These are phyloP conservation scores for Zymoseptoria tritici DNA, from an alignment of 2,329 filamentous ascomycete species.

Conservation along the genomic window DNA sequence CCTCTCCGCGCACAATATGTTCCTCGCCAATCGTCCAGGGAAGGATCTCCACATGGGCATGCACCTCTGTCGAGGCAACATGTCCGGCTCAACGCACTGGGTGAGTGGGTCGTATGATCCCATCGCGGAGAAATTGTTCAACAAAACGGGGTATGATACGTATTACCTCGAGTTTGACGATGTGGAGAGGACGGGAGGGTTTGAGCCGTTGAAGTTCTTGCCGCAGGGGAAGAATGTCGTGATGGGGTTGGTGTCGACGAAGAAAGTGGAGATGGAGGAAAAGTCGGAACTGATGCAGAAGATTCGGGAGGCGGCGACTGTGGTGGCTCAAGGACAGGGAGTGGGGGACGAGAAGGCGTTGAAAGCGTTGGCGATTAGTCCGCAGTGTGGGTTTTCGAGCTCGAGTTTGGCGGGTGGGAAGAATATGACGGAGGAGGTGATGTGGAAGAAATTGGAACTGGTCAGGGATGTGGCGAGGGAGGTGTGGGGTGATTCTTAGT, in stretches of 20 bases:
- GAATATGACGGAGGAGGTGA: constrained; percentile 25
- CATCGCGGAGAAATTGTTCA: constrained; percentile 25
- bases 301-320: constrained; percentile 21
- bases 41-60: constrained; percentile 20
- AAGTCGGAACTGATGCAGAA: constrained; percentile 16
- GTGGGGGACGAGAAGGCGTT: constrained; percentile 20
- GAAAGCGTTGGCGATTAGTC: constrained; percentile 24
- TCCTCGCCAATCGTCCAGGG: constrained; percentile 9
- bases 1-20: constrained; percentile 17
- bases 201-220: constrained; percentile 24
- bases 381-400: constrained; percentile 29
- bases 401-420: constrained; percentile 22
- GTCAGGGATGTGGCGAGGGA: constrained; percentile 21
- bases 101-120: constrained; percentile 21
- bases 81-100: constrained; percentile 15
- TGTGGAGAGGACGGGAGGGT: constrained; percentile 24
- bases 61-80: constrained; percentile 25
- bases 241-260: constrained; percentile 27
- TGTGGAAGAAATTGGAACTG: constrained; percentile 27
- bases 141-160: constrained; percentile 19
- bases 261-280: constrained; percentile 25
- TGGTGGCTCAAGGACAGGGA: constrained; percentile 24
- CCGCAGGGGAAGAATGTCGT: constrained; percentile 29
- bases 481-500: constrained; percentile 15
- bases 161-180: constrained; percentile 29